Percentiles rank a stretch among this genome's conserved stretches.
phyloP scores from a whole-genome alignment of 1,284 basidiomycete species.

The Malassezia furfur region DNA sequence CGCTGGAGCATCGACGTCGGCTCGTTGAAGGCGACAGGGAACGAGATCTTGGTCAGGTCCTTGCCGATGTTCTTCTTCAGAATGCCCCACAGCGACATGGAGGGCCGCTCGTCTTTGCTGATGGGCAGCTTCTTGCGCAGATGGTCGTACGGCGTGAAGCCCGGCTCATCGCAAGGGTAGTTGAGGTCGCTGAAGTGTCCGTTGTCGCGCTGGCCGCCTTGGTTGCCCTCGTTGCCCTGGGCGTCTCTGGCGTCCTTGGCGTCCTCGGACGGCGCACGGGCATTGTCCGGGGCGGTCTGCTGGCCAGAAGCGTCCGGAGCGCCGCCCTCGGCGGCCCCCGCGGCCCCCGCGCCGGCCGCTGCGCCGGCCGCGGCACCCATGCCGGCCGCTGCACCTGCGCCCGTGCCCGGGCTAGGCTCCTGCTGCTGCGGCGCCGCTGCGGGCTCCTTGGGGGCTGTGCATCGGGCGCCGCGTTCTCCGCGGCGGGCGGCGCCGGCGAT shows the following conservation, averaged over 20 bases:
- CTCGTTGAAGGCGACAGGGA: slow-evolving; percentile 85
- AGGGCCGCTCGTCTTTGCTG: slow-evolving; percentile 69
- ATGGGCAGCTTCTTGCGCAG: slow-evolving; percentile 64
- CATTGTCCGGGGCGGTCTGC: neutral
- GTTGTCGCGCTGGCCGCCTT: too few relatives aligned
- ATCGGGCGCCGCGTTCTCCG: neutral
- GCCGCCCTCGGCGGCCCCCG: neutral
- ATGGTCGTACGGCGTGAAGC: slow-evolving; percentile 55
- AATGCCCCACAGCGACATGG: slow-evolving; percentile 86
- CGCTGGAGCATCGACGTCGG: slow-evolving; percentile 69
- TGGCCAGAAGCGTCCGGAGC: neutral
- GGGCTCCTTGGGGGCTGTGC: neutral
- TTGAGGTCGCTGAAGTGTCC: neutral
- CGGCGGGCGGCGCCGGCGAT: too few relatives aligned
- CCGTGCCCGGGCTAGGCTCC: neutral
- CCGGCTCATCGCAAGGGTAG: neutral
- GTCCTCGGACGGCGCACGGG: neutral
- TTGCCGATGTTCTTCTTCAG: slow-evolving; percentile 94
- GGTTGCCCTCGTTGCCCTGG: neutral
- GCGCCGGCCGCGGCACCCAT: neutral
- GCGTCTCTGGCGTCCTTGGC: neutral
- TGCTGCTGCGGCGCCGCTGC: neutral
- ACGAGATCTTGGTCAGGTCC: slow-evolving; percentile 88
- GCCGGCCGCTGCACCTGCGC: neutral
- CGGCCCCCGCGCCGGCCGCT: neutral